Conservation (phyloP, 2,329 filamentous ascomycete species). For the Talaromyces albobiverticillius region DNA sequence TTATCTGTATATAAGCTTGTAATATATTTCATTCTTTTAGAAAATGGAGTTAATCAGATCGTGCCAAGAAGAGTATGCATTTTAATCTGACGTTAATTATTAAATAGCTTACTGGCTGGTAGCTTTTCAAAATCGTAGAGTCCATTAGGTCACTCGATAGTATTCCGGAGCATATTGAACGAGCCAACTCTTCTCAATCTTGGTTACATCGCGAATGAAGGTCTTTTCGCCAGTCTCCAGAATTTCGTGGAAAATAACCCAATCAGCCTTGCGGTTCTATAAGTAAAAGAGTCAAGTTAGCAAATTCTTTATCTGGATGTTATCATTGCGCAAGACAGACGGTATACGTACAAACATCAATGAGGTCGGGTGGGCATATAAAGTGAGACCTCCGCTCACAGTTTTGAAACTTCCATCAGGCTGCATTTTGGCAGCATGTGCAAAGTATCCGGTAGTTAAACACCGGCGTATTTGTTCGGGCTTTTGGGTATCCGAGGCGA, state of each 20-base stretch:
- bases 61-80: no score
- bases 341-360: slow-evolving; percentile 70
- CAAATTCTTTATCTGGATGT: no score
- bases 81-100: no score
- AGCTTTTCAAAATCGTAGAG: no score
- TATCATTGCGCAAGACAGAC: background rate
- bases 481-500: slow-evolving; percentile 36
- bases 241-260: slow-evolving; percentile 93
- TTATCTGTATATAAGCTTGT: no score
- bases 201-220: slow-evolving; percentile 88
- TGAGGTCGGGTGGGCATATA: slow-evolving; percentile 88
- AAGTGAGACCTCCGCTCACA: slow-evolving; percentile 71
- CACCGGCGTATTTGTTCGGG: slow-evolving; percentile 78
- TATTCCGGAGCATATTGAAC: slow-evolving; percentile 83
- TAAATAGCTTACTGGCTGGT: no score
- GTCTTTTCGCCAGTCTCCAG: slow-evolving; percentile 86
- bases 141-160: slow-evolving; percentile 58
- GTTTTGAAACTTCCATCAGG: slow-evolving; percentile 85
- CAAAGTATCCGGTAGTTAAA: slow-evolving; percentile 86
- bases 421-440: slow-evolving; percentile 91
- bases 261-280: slow-evolving; percentile 85
- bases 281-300: slow-evolving; percentile 15
- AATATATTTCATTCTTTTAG: no score
- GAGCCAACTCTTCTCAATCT: slow-evolving; percentile 90
- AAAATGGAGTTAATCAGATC: no score